A percentile compares a stretch with the other conserved stretches of the same genome.
Conservation (phyloP, 768 basidiomycete species). For the Collybiopsis luxurians region DNA sequence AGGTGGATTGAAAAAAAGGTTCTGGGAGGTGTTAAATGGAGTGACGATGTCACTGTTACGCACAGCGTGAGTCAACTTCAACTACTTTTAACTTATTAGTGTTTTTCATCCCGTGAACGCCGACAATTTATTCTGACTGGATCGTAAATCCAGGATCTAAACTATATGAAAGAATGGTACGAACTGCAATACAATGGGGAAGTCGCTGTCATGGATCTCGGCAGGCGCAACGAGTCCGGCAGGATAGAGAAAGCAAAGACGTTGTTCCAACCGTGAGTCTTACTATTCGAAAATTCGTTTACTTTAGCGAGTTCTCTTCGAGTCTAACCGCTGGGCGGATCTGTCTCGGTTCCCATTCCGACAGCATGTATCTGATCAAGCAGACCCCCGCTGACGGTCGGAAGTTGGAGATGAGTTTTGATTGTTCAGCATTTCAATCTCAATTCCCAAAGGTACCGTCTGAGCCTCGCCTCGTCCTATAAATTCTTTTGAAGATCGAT, state of each 20-base stretch:
- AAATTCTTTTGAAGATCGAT: not conserved
- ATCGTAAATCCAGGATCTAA: not conserved
- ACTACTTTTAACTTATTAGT: too few relatives aligned
- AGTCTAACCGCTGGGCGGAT: not conserved
- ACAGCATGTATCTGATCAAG: constrained; percentile 8
- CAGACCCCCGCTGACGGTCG: constrained; percentile 8
- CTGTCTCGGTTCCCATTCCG: not conserved
- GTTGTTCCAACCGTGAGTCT: constrained; percentile 7
- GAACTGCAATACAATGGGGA: constrained; percentile 6
- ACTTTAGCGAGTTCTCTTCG: not conserved
- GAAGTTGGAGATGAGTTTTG: constrained; percentile 12
- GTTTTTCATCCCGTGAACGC: too few relatives aligned
- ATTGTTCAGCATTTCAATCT: constrained; percentile 12
- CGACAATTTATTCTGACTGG: not conserved
- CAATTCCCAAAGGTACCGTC: constrained; percentile 7
- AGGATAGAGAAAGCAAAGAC: constrained; percentile 7
- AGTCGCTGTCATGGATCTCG: constrained; percentile 9
- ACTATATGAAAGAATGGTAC: constrained; percentile 12
- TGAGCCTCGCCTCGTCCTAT: not conserved
- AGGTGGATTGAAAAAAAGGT: constrained; percentile 12
- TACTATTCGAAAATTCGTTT: too few relatives aligned
- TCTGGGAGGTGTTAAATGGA: constrained; percentile 10
- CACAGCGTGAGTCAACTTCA: constrained; percentile 7
- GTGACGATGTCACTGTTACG: constrained; percentile 13
- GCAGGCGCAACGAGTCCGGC: constrained; percentile 2